Percentiles rank a stretch among this genome's conserved stretches.
phyloP scores from a whole-genome alignment of 2,329 filamentous ascomycete species.

The Colletotrichum cereale region DNA sequence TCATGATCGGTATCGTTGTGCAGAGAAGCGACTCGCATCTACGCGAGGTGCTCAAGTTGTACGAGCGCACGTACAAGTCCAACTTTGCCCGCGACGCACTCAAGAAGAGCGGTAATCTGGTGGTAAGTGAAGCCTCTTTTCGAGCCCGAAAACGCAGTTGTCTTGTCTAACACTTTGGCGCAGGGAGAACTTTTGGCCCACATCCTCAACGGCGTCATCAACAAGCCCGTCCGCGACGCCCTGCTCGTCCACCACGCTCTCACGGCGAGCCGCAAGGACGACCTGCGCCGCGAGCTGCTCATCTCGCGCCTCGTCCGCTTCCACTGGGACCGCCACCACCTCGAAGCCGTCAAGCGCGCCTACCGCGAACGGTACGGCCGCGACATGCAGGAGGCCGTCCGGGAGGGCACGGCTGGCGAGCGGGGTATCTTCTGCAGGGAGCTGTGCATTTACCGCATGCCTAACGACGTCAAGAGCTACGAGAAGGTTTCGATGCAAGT shows the following conservation, averaged over 20 bases:
- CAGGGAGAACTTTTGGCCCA: constrained; percentile 95
- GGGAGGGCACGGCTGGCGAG: constrained; percentile 80
- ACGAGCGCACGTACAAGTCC: constrained; percentile 77
- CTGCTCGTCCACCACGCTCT: constrained; percentile 92
- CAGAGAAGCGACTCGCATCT: constrained; percentile 85
- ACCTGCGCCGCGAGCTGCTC: constrained; percentile 84
- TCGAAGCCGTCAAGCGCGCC: constrained; percentile 82
- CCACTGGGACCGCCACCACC: constrained; percentile 91
- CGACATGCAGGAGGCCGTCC: constrained; percentile 82
- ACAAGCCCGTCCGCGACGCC: constrained; percentile 92
- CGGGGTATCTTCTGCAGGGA: constrained; percentile 83
- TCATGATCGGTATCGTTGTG: constrained; percentile 89
- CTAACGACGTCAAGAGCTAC: constrained; percentile 68
- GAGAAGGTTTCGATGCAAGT: constrained; percentile 53
- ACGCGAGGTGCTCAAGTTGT: constrained; percentile 80
- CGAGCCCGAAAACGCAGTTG: neutral
- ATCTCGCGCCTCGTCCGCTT: constrained; percentile 89
- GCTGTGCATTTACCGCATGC: constrained; percentile 73
- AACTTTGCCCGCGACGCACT: constrained; percentile 93
- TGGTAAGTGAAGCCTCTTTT: constrained; percentile 71
- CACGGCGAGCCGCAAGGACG: constrained; percentile 76
- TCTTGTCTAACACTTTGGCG: constrained; percentile 12
- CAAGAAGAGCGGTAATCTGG: constrained; percentile 89
- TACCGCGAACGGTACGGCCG: constrained; percentile 83
- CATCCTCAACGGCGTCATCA: constrained; percentile 96